Percentiles rank a stretch among this genome's conserved stretches.
These are phyloP conservation scores for Claviceps capensis DNA, from an alignment of 2,329 filamentous ascomycete genomes.

Conservation along the genomic window DNA sequence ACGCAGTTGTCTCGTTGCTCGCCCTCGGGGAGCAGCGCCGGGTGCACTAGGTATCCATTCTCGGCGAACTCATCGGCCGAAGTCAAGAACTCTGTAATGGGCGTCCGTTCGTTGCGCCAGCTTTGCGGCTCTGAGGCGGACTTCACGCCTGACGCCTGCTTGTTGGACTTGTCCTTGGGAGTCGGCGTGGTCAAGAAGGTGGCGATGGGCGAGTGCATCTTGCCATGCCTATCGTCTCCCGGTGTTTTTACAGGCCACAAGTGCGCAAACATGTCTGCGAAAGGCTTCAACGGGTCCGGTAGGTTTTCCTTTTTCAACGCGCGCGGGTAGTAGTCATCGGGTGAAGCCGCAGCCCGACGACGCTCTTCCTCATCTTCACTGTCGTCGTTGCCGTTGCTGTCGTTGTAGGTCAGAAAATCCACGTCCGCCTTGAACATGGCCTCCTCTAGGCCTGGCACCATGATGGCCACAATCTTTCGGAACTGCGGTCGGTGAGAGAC, in stretches of 20 bases:
- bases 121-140: conserved; percentile 48
- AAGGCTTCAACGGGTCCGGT: conserved; percentile 43
- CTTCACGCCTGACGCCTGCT: conserved; percentile 36
- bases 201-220: conserved; percentile 75
- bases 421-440: conserved; percentile 66
- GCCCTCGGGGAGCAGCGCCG: conserved; percentile 51
- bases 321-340: conserved; percentile 47
- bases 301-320: conserved; percentile 36
- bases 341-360: conserved; percentile 25
- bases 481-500: conserved; percentile 50
- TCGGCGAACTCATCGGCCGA: conserved; percentile 61
- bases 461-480: conserved; percentile 72
- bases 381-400: background rate
- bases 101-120: conserved; percentile 63
- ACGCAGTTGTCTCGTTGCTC: conserved; percentile 40
- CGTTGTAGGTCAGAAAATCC: conserved; percentile 34
- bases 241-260: conserved; percentile 83
- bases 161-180: conserved; percentile 47
- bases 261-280: conserved; percentile 73
- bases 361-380: conserved; percentile 15
- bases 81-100: conserved; percentile 68
- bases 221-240: conserved; percentile 68
- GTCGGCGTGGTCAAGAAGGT: conserved; percentile 67
- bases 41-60: conserved; percentile 76
- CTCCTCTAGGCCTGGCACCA: conserved; percentile 84